Conservation (phyloP, 495 filamentous ascomycete genomes). For the Aspergillus campestris region DNA sequence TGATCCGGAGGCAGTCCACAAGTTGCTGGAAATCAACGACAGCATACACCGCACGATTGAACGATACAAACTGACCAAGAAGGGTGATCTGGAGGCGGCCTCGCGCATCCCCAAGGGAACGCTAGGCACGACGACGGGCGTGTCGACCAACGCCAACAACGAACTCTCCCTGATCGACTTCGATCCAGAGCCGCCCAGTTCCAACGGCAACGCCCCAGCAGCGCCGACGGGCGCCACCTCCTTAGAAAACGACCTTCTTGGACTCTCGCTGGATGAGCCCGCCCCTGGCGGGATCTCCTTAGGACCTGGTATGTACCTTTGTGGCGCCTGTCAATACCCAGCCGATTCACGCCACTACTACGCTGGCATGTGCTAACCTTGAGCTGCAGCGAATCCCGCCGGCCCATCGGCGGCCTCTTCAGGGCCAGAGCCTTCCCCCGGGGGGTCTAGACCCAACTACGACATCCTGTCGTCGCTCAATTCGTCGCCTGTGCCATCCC, state of each 20-base stretch:
- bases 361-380: no score
- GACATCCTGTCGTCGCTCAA: slow-evolving; percentile 51
- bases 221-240: slow-evolving; percentile 31
- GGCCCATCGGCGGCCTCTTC: slow-evolving; percentile 16
- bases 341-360: no score
- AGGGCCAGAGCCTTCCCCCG: slow-evolving; percentile 25
- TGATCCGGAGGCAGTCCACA: slow-evolving; percentile 89
- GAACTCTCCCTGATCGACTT: slow-evolving; percentile 94
- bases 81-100: slow-evolving; percentile 86
- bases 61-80: slow-evolving; percentile 87
- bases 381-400: slow-evolving; percentile 10
- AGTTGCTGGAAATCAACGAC: slow-evolving; percentile 94
- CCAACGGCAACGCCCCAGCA: slow-evolving; percentile 38
- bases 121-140: slow-evolving; percentile 60
- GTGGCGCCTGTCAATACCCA: no score
- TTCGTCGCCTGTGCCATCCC: slow-evolving; percentile 36
- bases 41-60: slow-evolving; percentile 96
- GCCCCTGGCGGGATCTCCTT: slow-evolving; percentile 77
- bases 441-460: slow-evolving; percentile 44
- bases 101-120: slow-evolving; percentile 77
- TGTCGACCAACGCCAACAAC: slow-evolving; percentile 66
- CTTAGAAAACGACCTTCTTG: slow-evolving; percentile 59
- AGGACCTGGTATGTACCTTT: slow-evolving; percentile 53
- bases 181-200: slow-evolving; percentile 46
- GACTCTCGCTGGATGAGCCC: slow-evolving; percentile 56